These are phyloP conservation scores for Xylaria sp. DNA, from an alignment of 2,329 filamentous ascomycete genomes.

Conservation along the genomic window DNA sequence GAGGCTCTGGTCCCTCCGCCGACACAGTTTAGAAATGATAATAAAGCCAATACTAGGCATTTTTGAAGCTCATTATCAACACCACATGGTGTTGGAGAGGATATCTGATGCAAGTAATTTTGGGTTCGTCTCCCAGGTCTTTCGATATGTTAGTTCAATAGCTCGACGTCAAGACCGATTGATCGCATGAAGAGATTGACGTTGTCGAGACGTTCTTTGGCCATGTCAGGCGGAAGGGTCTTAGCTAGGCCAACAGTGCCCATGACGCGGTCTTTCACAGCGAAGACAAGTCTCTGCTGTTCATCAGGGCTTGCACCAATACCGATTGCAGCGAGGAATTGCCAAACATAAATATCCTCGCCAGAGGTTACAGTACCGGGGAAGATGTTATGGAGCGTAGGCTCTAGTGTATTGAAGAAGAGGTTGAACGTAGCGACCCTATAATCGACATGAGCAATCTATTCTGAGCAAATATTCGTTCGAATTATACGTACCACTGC, in stretches of 20 bases:
- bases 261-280: constrained; percentile 97
- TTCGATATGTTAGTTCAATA: constrained; percentile 47
- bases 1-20: not conserved
- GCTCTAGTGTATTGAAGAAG: constrained; percentile 87
- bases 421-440: constrained; percentile 81
- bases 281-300: constrained; percentile 90
- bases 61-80: not conserved
- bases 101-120: constrained; percentile 5
- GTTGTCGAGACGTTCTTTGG: constrained; percentile 80
- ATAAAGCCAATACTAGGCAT: not conserved
- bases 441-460: constrained; percentile 10
- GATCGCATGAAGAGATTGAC: constrained; percentile 99
- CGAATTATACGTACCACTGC: constrained; percentile 67
- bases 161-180: constrained; percentile 95
- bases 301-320: constrained; percentile 93
- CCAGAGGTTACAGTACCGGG: constrained; percentile 87
- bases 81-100: not conserved
- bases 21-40: not conserved
- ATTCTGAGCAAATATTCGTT: not conserved
- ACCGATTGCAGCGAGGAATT: constrained; percentile 93
- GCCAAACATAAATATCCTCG: constrained; percentile 97
- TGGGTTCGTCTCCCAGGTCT: not conserved
- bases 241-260: constrained; percentile 90
- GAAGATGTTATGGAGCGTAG: constrained; percentile 83
- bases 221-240: constrained; percentile 86